Conservation (phyloP, 2,329 filamentous ascomycete species). For the Pyrenophora seminiperda region DNA sequence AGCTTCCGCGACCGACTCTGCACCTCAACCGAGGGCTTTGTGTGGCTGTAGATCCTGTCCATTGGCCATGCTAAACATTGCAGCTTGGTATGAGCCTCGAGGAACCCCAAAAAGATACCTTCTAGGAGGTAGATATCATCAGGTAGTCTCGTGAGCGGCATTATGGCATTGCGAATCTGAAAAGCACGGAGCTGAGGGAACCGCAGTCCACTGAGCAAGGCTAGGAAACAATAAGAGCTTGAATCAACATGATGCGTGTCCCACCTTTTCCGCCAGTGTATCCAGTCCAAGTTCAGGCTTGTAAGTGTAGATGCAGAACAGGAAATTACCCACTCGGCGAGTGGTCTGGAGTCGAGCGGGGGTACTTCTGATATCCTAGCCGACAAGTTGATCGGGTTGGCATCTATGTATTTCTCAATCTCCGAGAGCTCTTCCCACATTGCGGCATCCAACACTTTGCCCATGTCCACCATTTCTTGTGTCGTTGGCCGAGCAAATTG, state of each 20-base stretch:
- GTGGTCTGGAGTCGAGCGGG: constrained; percentile 12
- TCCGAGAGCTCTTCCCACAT: constrained; percentile 37
- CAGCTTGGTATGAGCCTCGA: constrained; percentile 53
- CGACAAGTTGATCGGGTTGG: constrained; percentile 12
- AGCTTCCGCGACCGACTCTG: constrained; percentile 34
- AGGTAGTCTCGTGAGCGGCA: constrained; percentile 45
- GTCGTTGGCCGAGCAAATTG: constrained; percentile 4
- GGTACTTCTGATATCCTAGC: background rate
- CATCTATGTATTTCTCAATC: constrained; percentile 28
- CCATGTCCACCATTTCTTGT: constrained; percentile 24
- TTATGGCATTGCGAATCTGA: constrained; percentile 53
- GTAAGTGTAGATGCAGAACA: constrained; percentile 36
- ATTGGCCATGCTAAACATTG: constrained; percentile 55
- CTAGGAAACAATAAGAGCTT: constrained; percentile 24
- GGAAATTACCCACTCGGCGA: constrained; percentile 25
- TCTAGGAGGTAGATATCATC: constrained; percentile 46
- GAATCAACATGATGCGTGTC: constrained; percentile 5
- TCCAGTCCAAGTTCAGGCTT: constrained; percentile 44
- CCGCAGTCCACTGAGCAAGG: constrained; percentile 41
- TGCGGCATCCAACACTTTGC: constrained; percentile 28
- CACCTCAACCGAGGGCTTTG: constrained; percentile 29
- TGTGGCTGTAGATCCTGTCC: constrained; percentile 51
- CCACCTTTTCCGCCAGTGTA: constrained; percentile 38
- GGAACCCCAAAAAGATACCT: constrained; percentile 48
- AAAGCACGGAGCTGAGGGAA: constrained; percentile 54